These are phyloP conservation scores for Stagonosporopsis cucurbitacearum DNA, from an alignment of 2,329 filamentous ascomycete genomes.

Conservation along the genomic window DNA sequence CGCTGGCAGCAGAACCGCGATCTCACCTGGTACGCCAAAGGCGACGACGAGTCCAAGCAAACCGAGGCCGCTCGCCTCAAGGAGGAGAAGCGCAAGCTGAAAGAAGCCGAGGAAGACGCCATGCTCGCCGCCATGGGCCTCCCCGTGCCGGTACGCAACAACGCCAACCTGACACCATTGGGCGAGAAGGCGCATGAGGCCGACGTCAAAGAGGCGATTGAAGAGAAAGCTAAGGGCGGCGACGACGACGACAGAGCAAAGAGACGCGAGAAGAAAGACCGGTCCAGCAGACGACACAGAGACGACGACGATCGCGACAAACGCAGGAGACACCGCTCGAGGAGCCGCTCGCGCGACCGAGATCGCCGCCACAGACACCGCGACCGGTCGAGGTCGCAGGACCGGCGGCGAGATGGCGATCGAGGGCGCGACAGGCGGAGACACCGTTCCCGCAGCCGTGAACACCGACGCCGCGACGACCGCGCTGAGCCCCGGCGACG, in stretches of 20 bases:
- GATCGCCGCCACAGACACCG: conserved; percentile 37
- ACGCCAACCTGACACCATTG: conserved; percentile 68
- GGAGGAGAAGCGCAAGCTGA: conserved; percentile 81
- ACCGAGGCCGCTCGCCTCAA: conserved; percentile 61
- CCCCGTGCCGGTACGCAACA: conserved; percentile 70
- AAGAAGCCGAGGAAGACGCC: conserved; percentile 92
- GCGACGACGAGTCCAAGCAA: conserved; percentile 63
- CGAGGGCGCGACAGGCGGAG: conserved; percentile 38
- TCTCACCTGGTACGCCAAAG: conserved; percentile 69
- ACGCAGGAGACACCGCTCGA: conserved; percentile 34
- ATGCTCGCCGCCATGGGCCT: conserved; percentile 83
- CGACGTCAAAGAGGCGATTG: conserved; percentile 63
- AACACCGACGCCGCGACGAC: conserved; percentile 34
- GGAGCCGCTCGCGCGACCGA: conserved; percentile 39
- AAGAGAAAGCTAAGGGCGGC: conserved; percentile 54
- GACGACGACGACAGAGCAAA: conserved; percentile 30
- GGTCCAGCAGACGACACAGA: conserved; percentile 32
- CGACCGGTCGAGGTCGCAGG: conserved; percentile 40
- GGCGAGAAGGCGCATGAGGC: conserved; percentile 58
- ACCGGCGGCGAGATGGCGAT: conserved; percentile 35
- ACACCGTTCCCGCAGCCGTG: conserved; percentile 40
- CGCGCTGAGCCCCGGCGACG: conserved; percentile 31
- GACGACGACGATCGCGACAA: conserved; percentile 32
- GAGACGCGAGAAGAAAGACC: conserved; percentile 33
- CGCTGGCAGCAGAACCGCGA: conserved; percentile 86